phyloP scores from a whole-genome alignment of 129 eudicot genomes.

The Gnaphalium uliginosum region DNA sequence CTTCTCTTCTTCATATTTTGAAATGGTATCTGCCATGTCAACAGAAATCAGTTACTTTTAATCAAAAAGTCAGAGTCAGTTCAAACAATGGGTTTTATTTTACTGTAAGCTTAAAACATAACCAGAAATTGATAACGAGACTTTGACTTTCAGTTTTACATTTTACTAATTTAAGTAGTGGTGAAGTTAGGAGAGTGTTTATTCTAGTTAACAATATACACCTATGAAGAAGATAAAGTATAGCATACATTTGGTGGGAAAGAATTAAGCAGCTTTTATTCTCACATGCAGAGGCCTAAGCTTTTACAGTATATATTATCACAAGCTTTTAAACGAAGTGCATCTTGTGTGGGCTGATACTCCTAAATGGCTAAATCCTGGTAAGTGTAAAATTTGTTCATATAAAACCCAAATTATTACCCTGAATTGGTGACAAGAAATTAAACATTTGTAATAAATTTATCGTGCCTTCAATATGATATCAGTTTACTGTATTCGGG shows the following conservation, averaged over 20 bases:
- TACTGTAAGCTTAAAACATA: background rate
- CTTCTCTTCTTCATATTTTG: conserved; percentile 90
- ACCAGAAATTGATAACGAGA: background rate
- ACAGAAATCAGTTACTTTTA: background rate
- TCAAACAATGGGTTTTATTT: background rate
- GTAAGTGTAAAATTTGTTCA: background rate
- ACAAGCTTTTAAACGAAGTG: background rate
- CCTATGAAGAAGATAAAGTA: background rate
- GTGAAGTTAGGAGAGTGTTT: background rate
- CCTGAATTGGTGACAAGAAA: background rate
- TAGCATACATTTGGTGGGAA: background rate
- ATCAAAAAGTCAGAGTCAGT: background rate
- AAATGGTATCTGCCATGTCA: conserved; percentile 53
- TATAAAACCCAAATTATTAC: background rate
- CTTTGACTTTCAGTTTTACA: background rate
- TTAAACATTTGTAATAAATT: background rate
- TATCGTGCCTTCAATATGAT: background rate
- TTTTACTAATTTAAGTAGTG: background rate
- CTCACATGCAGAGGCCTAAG: background rate
- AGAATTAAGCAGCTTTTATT: background rate
- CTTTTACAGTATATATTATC: background rate
- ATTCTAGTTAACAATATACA: background rate
- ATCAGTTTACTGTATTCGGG: background rate
- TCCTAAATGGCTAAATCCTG: background rate
- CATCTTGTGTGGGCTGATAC: background rate